These are phyloP conservation scores for Furcasterigmium furcatum DNA, from an alignment of 2,329 filamentous ascomycete species.

Conservation along the genomic window DNA sequence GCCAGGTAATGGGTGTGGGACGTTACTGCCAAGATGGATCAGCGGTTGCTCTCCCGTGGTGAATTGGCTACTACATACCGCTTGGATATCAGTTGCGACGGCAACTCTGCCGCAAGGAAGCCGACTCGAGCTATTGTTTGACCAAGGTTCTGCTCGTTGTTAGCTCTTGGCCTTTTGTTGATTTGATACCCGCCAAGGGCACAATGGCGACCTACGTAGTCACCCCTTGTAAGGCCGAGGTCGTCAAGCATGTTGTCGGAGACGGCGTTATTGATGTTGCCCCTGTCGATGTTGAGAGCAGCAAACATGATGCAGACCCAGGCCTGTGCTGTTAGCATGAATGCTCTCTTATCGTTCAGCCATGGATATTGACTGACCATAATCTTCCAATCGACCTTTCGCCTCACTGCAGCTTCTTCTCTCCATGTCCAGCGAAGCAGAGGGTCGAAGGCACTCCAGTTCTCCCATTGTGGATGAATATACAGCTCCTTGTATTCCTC, in stretches of 20 bases:
- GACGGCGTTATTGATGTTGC: constrained; percentile 43
- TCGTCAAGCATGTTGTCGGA: constrained; percentile 44
- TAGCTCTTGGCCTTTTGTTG: too few relatives aligned
- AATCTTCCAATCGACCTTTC: constrained; percentile 47
- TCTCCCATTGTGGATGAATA: constrained; percentile 32
- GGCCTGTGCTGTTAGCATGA: constrained; percentile 7
- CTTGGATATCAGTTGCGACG: constrained; percentile 59
- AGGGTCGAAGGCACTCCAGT: constrained; percentile 14
- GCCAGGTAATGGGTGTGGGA: too few relatives aligned
- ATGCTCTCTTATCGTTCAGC: too few relatives aligned
- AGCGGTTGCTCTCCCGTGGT: too few relatives aligned
- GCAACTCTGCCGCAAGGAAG: constrained; percentile 56
- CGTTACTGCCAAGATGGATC: neutral
- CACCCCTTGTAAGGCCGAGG: constrained; percentile 31
- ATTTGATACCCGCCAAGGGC: too few relatives aligned
- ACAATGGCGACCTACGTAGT: neutral
- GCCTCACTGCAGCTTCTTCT: constrained; percentile 4
- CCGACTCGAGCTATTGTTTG: constrained; percentile 42
- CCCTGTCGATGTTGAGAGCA: constrained; percentile 45
- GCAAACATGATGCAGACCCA: constrained; percentile 55
- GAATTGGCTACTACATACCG: neutral
- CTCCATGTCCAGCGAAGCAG: constrained; percentile 7
- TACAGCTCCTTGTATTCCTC: constrained; percentile 29
- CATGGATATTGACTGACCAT: too few relatives aligned
- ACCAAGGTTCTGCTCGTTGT: constrained; percentile 38